These are phyloP conservation scores for Suillus subalutaceus DNA, from an alignment of 768 basidiomycete species.

Conservation along the genomic window DNA sequence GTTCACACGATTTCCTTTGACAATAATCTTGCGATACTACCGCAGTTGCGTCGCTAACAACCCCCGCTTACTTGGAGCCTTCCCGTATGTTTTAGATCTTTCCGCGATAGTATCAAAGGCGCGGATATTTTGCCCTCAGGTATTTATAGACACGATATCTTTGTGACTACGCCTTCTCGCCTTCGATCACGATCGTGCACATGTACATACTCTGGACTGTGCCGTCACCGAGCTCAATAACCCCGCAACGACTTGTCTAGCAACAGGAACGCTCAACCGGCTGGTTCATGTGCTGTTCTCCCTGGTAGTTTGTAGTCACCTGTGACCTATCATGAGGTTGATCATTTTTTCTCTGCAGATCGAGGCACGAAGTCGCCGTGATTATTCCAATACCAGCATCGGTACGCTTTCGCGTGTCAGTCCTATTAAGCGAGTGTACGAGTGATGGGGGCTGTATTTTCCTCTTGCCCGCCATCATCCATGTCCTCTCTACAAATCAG, in stretches of 20 bases:
- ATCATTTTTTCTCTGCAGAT: neutral
- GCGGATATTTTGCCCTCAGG: neutral
- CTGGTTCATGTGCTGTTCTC: neutral
- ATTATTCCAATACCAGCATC: neutral
- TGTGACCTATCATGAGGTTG: neutral
- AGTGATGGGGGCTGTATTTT: neutral
- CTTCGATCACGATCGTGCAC: neutral
- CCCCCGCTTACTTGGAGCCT: neutral
- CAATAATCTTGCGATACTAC: neutral
- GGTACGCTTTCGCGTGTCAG: neutral
- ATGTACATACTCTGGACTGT: neutral
- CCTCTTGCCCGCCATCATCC: neutral
- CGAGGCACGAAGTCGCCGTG: neutral
- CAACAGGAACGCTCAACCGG: neutral
- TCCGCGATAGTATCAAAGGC: neutral
- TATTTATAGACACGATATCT: neutral
- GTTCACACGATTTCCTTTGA: neutral
- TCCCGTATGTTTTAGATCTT: neutral
- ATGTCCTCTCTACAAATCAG: slow-evolving; percentile 7
- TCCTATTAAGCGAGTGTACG: neutral
- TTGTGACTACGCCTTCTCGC: neutral
- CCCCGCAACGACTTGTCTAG: slow-evolving; percentile 3
- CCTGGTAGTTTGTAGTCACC: neutral
- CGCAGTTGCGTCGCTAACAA: neutral
- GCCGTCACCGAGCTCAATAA: neutral